Percentiles rank a stretch among this genome's conserved stretches.
phyloP scores from a whole-genome alignment of 805 yeast genomes.

The Zygosaccharomyces lentus region DNA sequence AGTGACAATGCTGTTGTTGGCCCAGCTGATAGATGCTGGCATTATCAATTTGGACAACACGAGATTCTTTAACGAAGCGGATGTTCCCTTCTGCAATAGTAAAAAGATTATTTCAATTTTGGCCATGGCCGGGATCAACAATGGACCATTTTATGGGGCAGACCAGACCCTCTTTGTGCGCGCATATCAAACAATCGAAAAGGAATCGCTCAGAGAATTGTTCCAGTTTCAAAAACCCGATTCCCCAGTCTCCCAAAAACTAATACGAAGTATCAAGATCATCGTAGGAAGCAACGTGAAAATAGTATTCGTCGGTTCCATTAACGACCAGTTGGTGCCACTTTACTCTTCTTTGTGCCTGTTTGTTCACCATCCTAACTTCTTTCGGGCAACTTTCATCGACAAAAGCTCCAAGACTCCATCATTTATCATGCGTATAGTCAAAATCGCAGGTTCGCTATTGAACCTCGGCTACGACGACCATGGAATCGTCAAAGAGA shows the following conservation, averaged over 20 bases:
- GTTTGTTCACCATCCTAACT: constrained; percentile 83
- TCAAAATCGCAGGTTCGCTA: constrained; percentile 66
- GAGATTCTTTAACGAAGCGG: constrained; percentile 19
- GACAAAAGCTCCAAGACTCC: constrained; percentile 82
- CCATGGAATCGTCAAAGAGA: constrained; percentile 79
- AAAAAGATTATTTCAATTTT: constrained; percentile 60
- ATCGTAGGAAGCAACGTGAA: constrained; percentile 70
- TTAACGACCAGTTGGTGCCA: constrained; percentile 93
- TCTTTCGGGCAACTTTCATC: constrained; percentile 82
- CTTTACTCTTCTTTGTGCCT: constrained; percentile 80
- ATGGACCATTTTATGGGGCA: constrained; percentile 92
- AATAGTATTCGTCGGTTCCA: constrained; percentile 77
- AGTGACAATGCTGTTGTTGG: constrained; percentile 75
- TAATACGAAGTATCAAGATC: constrained; percentile 59
- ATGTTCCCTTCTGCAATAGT: constrained; percentile 10
- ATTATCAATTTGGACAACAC: constrained; percentile 36
- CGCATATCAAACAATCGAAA: constrained; percentile 88
- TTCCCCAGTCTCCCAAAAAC: constrained; percentile 66
- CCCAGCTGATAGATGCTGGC: constrained; percentile 64
- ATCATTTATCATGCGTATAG: constrained; percentile 67
- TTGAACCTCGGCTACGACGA: constrained; percentile 77
- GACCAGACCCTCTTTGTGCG: constrained; percentile 80
- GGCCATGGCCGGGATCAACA: constrained; percentile 94
- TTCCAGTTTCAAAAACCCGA: constrained; percentile 82
- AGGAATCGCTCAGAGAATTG: constrained; percentile 77